Evolutionary conservation across 1,139 yeast species (phyloP).

Genomic region (Yamadazyma diospyri): DNA sequence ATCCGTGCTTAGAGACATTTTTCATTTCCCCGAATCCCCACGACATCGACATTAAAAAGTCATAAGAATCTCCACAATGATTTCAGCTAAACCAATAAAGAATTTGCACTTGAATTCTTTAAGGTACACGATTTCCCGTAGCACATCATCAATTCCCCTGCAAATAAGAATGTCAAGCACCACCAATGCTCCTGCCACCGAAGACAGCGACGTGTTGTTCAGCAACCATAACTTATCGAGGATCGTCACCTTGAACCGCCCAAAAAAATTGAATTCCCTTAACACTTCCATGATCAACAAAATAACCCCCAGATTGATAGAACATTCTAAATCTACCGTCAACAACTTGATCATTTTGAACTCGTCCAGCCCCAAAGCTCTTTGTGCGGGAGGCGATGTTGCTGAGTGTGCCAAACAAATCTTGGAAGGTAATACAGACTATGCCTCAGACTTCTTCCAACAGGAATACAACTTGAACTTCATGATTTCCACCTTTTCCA

Average conservation of each 20-base stretch:
- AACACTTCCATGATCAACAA: slow-evolving; percentile 73
- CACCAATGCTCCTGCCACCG: no score
- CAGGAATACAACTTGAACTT: slow-evolving; percentile 81
- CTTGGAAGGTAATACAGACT: slow-evolving; percentile 43
- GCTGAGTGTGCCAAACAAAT: slow-evolving; percentile 64
- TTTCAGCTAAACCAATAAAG: not conserved
- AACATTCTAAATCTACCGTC: slow-evolving; percentile 66
- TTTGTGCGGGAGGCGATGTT: slow-evolving; percentile 95
- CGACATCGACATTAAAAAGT: not conserved
- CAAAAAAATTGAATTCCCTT: slow-evolving; percentile 80
- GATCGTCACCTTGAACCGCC: slow-evolving; percentile 72
- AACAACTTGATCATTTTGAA: slow-evolving; percentile 67
- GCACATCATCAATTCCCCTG: no score
- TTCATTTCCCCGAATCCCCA: no score
- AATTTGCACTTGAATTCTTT: no score
- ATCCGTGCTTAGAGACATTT: no score
- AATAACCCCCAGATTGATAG: slow-evolving; percentile 71
- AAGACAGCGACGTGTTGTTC: slow-evolving; percentile 63
- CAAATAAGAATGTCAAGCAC: slow-evolving; percentile 6
- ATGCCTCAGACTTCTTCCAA: slow-evolving; percentile 67
- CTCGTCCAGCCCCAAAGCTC: slow-evolving; percentile 61
- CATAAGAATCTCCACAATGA: slow-evolving; percentile 1
- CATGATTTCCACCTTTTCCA: slow-evolving; percentile 72
- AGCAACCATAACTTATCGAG: slow-evolving; percentile 65
- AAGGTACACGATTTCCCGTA: no score